A percentile compares a stretch with the other conserved stretches of the same genome.
Evolutionary conservation across 345 rosid species (phyloP).

Genomic region (Gynandropsis gynandra): DNA sequence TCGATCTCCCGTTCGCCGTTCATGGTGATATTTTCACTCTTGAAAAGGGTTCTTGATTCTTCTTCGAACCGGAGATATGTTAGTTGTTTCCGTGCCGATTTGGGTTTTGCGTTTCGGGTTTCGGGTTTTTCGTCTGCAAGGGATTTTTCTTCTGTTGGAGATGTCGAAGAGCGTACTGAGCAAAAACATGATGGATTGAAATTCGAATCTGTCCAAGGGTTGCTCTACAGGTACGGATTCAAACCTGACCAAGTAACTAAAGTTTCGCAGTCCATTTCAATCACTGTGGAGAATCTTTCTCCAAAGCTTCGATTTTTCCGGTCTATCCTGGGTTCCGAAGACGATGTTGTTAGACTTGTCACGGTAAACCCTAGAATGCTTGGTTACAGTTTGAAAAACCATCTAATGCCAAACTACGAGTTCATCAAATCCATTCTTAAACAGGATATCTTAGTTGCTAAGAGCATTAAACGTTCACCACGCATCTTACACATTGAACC

Average conservation of each 20-base stretch:
- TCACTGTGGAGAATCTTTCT: constrained; percentile 19
- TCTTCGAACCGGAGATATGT: too few relatives aligned
- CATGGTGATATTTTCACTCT: too few relatives aligned
- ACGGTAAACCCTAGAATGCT: constrained; percentile 18
- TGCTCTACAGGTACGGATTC: constrained; percentile 30
- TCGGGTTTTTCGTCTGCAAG: too few relatives aligned
- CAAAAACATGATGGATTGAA: too few relatives aligned
- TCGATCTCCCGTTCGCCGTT: too few relatives aligned
- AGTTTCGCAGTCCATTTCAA: constrained; percentile 17
- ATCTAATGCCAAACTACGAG: constrained; percentile 23
- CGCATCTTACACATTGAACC: constrained; percentile 11
- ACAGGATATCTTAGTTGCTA: constrained; percentile 5
- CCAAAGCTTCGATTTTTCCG: constrained; percentile 31
- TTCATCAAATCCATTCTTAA: constrained; percentile 19
- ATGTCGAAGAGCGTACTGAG: too few relatives aligned
- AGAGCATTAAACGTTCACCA: constrained; percentile 16
- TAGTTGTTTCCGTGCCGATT: too few relatives aligned
- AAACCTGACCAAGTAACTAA: constrained; percentile 22
- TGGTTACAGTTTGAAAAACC: constrained; percentile 17
- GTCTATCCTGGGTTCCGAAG: constrained; percentile 20
- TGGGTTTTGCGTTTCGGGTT: too few relatives aligned
- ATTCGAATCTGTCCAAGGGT: too few relatives aligned
- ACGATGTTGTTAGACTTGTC: constrained; percentile 9
- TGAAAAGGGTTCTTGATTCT: too few relatives aligned
- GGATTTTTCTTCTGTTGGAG: too few relatives aligned